Evolutionary conservation across 1,284 basidiomycete species (phyloP).

Genomic region (Melampsora larici-populina): DNA sequence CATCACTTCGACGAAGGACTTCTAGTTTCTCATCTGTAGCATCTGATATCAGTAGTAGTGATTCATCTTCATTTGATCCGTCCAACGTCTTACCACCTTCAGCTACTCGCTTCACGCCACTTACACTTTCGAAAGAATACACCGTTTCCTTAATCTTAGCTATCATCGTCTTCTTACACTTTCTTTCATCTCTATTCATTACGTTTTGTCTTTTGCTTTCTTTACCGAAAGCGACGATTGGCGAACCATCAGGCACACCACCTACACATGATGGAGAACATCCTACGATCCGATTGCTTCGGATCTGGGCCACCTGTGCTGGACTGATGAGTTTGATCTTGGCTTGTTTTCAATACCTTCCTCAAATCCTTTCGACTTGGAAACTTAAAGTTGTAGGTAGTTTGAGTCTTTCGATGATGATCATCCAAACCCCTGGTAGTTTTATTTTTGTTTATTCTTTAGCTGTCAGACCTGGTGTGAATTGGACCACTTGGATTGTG

Average conservation of each 20-base stretch:
- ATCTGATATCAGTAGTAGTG: conserved; percentile 16
- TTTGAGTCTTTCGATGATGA: conserved; percentile 89
- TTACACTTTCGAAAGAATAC: conserved; percentile 45
- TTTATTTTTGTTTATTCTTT: conserved; percentile 54
- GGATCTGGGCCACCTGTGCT: conserved; percentile 76
- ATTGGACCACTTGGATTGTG: conserved; percentile 53
- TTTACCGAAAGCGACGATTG: conserved; percentile 49
- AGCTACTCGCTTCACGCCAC: conserved; percentile 38
- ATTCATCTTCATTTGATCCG: conserved; percentile 39
- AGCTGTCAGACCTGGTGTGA: conserved; percentile 50
- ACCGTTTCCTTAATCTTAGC: conserved; percentile 62
- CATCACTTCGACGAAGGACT: background rate
- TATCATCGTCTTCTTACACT: conserved; percentile 62
- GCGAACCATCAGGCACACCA: conserved; percentile 52
- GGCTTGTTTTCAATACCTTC: conserved; percentile 78
- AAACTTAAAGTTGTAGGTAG: conserved; percentile 77
- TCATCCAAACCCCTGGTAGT: conserved; percentile 69
- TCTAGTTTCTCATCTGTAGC: background rate
- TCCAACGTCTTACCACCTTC: conserved; percentile 41
- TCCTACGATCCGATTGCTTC: conserved; percentile 58
- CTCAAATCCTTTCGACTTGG: conserved; percentile 80
- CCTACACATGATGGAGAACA: conserved; percentile 55
- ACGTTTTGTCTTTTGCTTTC: conserved; percentile 45
- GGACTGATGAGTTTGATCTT: conserved; percentile 76
- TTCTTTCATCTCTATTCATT: conserved; percentile 47